These are phyloP conservation scores for Hypoxylon sp. DNA, from an alignment of 2,329 filamentous ascomycete genomes.

Conservation along the genomic window DNA sequence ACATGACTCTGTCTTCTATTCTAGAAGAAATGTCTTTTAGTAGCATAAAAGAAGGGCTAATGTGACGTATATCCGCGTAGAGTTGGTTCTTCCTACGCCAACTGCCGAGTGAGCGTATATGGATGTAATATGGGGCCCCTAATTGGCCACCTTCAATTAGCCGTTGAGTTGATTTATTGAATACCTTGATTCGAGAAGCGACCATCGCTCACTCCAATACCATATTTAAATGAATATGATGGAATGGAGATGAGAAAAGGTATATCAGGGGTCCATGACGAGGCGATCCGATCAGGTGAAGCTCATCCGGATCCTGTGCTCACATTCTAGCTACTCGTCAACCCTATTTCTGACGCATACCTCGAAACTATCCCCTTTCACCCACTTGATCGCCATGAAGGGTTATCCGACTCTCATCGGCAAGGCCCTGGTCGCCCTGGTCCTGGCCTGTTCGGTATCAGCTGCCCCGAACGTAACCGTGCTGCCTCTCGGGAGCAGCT, in stretches of 20 bases:
- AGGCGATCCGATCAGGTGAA: background rate
- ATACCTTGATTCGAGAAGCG: background rate
- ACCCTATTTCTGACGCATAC: background rate
- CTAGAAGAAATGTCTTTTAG: no score
- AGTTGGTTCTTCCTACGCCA: no score
- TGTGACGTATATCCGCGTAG: no score
- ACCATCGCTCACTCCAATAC: background rate
- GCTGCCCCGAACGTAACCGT: constrained; percentile 29
- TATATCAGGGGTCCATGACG: background rate
- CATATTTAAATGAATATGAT: background rate
- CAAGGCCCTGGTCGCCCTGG: background rate
- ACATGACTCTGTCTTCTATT: no score
- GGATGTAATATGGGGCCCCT: background rate
- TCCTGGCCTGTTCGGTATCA: background rate
- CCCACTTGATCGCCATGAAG: background rate
- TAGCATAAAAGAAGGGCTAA: no score
- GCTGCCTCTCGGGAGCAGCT: constrained; percentile 20
- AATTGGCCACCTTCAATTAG: constrained; percentile 16
- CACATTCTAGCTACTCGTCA: background rate
- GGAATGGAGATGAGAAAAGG: background rate
- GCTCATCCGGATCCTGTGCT: background rate
- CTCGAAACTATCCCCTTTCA: background rate
- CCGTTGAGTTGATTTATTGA: background rate
- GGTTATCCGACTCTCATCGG: background rate
- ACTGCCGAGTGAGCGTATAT: constrained; percentile 5